Percentiles rank a stretch among this genome's conserved stretches.
These are phyloP conservation scores for Cercospora sojina DNA, from an alignment of 2,329 filamentous ascomycete species.

Conservation along the genomic window DNA sequence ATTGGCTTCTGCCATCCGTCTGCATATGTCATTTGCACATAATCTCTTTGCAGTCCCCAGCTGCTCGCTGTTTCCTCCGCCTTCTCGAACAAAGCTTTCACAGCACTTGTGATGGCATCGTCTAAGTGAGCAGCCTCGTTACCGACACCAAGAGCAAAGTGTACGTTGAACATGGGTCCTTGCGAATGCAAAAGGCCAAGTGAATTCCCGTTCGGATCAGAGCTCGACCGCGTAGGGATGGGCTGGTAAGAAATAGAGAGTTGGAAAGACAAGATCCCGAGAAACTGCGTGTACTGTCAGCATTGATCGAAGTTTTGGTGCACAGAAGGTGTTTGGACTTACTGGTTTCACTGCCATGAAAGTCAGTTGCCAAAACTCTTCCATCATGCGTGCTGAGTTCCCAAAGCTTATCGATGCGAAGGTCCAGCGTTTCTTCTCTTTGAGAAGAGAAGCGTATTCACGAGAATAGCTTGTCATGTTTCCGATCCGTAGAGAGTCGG, in stretches of 20 bases:
- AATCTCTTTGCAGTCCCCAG: slow-evolving; percentile 12
- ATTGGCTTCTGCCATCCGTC: slow-evolving; percentile 40
- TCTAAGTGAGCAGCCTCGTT: neutral
- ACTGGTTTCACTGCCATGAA: neutral
- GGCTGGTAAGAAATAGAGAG: neutral
- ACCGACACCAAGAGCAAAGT: neutral
- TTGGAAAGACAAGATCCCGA: neutral
- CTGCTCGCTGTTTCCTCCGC: neutral
- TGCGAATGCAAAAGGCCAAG: neutral
- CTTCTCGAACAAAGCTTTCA: neutral
- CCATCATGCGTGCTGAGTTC: slow-evolving; percentile 23
- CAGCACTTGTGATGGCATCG: neutral
- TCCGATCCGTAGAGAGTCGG: neutral
- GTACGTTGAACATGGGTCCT: neutral
- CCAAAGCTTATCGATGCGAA: slow-evolving; percentile 25
- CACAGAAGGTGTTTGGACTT: neutral
- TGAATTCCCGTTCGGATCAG: neutral
- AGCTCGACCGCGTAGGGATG: neutral
- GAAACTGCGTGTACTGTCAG: neutral
- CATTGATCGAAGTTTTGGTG: neutral
- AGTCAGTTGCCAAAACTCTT: slow-evolving; percentile 23
- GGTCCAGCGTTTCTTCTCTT: slow-evolving; percentile 22
- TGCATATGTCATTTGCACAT: slow-evolving; percentile 41
- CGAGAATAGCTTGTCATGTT: neutral
- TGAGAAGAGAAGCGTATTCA: slow-evolving; percentile 10